Evolutionary conservation across 192 early-diverging fungal species (phyloP).

Genomic region (Backusella sp.): DNA sequence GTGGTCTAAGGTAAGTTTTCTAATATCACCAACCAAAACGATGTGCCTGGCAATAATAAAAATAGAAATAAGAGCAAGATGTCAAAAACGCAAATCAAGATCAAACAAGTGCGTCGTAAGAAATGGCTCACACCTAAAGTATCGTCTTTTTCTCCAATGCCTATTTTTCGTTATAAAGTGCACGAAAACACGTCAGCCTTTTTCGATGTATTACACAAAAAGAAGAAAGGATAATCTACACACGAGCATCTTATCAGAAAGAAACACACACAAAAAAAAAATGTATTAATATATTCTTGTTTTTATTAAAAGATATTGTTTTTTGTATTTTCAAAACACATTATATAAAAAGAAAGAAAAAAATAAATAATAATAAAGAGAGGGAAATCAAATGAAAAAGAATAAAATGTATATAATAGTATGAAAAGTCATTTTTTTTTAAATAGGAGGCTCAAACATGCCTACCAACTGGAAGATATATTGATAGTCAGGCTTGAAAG

Average conservation of each 20-base stretch:
- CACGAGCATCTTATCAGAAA: not conserved
- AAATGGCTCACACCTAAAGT: not conserved
- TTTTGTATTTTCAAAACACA: conserved; percentile 3
- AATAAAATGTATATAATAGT: not conserved
- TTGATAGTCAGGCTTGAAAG: conserved; percentile 34
- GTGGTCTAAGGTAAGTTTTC: not conserved
- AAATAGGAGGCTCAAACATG: conserved; percentile 10
- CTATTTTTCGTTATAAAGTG: not conserved
- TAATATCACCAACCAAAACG: not conserved
- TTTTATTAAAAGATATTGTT: conserved; percentile 1
- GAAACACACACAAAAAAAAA: not conserved
- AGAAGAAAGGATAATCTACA: not conserved
- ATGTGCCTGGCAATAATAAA: not conserved
- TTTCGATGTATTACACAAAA: not conserved
- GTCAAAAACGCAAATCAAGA: conserved; percentile 3
- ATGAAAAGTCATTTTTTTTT: not conserved
- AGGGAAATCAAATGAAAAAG: conserved; percentile 3
- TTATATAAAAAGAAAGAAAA: not conserved
- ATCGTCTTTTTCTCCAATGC: not conserved
- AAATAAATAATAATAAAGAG: not conserved
- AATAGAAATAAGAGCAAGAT: not conserved
- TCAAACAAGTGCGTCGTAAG: not conserved
- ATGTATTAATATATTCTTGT: not conserved
- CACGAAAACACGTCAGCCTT: not conserved
- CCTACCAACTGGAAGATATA: conserved; percentile 31